Evolutionary conservation across 495 filamentous ascomycete genomes (phyloP).

Genomic region (Penicillium steckii): DNA sequence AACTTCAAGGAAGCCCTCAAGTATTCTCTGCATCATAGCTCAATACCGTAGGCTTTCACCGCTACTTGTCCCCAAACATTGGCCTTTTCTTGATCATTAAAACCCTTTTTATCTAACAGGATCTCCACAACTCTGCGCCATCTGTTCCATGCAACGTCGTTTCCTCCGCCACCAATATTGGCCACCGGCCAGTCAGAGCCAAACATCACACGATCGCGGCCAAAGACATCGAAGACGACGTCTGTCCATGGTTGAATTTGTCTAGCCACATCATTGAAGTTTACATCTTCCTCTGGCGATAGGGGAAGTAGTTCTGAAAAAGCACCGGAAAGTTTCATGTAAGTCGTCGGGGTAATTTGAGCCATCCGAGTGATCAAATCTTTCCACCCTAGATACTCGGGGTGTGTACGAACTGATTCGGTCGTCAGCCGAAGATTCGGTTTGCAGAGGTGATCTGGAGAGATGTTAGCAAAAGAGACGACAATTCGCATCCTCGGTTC

Average conservation of each 20-base stretch:
- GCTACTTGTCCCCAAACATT: constrained; percentile 71
- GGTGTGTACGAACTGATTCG: constrained; percentile 43
- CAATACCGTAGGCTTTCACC: constrained; percentile 60
- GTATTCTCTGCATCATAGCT: background rate
- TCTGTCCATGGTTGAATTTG: constrained; percentile 62
- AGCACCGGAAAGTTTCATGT: constrained; percentile 85
- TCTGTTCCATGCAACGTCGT: constrained; percentile 47
- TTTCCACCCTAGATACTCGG: constrained; percentile 56
- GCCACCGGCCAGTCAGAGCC: constrained; percentile 91
- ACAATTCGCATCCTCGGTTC: background rate
- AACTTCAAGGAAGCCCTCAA: background rate
- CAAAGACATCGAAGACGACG: constrained; percentile 65
- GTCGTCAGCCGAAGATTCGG: constrained; percentile 60
- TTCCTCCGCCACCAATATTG: constrained; percentile 60
- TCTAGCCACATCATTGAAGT: constrained; percentile 42
- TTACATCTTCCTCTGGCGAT: constrained; percentile 28
- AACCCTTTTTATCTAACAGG: constrained; percentile 54
- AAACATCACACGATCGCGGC: constrained; percentile 74
- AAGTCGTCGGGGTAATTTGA: constrained; percentile 53
- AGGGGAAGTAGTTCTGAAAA: constrained; percentile 69
- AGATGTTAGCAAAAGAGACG: constrained; percentile 3
- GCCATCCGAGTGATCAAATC: constrained; percentile 45
- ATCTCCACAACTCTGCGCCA: constrained; percentile 50
- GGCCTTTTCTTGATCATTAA: constrained; percentile 56
- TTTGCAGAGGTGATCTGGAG: constrained; percentile 82